These are phyloP conservation scores for Phlyctochytrium bullatum DNA, from an alignment of 192 early-diverging fungal genomes.

Conservation along the genomic window DNA sequence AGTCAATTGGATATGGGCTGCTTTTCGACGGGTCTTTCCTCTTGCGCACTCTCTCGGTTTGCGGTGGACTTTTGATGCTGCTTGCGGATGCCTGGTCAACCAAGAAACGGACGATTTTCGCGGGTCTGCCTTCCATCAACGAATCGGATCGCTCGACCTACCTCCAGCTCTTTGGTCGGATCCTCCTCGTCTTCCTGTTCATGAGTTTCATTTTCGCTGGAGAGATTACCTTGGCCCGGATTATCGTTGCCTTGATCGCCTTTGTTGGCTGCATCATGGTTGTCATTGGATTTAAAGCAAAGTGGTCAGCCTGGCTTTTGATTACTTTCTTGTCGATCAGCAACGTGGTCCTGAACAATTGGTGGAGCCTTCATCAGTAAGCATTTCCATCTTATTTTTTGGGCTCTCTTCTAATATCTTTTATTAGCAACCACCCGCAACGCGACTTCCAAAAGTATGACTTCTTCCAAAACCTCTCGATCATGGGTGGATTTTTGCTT, in stretches of 20 bases:
- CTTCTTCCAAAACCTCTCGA: slow-evolving; percentile 96
- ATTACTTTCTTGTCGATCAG: slow-evolving; percentile 84
- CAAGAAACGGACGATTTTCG: slow-evolving; percentile 70
- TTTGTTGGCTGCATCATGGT: slow-evolving; percentile 89
- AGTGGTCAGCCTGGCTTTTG: slow-evolving; percentile 91
- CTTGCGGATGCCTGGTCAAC: slow-evolving; percentile 70
- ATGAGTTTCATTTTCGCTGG: slow-evolving; percentile 86
- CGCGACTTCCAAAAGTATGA: slow-evolving; percentile 94
- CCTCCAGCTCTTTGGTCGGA: slow-evolving; percentile 86
- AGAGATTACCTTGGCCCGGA: slow-evolving; percentile 67
- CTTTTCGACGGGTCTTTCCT: slow-evolving; percentile 88
- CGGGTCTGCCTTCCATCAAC: slow-evolving; percentile 80
- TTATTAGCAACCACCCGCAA: slow-evolving; percentile 26
- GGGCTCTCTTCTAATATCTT: not conserved
- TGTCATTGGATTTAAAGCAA: slow-evolving; percentile 96
- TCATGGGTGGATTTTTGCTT: slow-evolving; percentile 93
- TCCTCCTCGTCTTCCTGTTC: slow-evolving; percentile 91
- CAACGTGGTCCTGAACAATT: slow-evolving; percentile 95
- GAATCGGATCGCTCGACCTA: slow-evolving; percentile 88
- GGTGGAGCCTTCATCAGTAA: slow-evolving; percentile 81
- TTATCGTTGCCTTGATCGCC: slow-evolving; percentile 70
- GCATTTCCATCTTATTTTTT: not conserved
- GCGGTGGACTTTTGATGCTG: slow-evolving; percentile 92
- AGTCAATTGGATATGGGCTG: slow-evolving; percentile 88
- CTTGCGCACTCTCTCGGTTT: slow-evolving; percentile 88